phyloP scores from a whole-genome alignment of 345 rosid genomes.

The Aegle marmelos region DNA sequence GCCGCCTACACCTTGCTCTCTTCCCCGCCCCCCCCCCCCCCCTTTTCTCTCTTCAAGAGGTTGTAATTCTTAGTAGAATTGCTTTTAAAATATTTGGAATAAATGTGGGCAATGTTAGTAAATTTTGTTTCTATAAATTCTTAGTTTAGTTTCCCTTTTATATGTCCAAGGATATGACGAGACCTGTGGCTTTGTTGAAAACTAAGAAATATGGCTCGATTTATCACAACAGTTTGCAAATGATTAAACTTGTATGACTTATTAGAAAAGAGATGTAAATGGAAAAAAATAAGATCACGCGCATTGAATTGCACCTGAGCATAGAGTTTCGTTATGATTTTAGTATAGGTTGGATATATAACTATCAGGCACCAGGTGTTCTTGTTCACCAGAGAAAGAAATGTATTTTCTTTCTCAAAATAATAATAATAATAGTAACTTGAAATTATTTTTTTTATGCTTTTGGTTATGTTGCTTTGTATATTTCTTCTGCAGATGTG shows the following conservation, averaged over 20 bases:
- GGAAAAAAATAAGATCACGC: not conserved
- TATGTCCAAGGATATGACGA: not conserved
- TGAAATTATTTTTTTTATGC: not conserved
- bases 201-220: not conserved
- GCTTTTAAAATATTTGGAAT: not conserved
- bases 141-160: not conserved
- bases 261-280: not conserved
- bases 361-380: not conserved
- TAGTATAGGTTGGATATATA: not conserved
- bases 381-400: not conserved
- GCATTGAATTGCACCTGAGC: not conserved
- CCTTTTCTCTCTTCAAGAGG: not conserved
- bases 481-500: constrained; percentile 53
- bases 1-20: not conserved
- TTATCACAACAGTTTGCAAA: not conserved
- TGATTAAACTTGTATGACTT: not conserved
- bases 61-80: not conserved
- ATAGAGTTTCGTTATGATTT: not conserved
- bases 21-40: too few relatives aligned
- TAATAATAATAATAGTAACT: not conserved
- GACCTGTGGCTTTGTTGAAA: not conserved
- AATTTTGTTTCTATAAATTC: not conserved
- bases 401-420: not conserved
- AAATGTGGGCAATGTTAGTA: not conserved
- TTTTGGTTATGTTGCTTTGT: constrained; percentile 14